Evolutionary conservation across 2,329 filamentous ascomycete genomes (phyloP).

Genomic region (Fusarium bulbicola): DNA sequence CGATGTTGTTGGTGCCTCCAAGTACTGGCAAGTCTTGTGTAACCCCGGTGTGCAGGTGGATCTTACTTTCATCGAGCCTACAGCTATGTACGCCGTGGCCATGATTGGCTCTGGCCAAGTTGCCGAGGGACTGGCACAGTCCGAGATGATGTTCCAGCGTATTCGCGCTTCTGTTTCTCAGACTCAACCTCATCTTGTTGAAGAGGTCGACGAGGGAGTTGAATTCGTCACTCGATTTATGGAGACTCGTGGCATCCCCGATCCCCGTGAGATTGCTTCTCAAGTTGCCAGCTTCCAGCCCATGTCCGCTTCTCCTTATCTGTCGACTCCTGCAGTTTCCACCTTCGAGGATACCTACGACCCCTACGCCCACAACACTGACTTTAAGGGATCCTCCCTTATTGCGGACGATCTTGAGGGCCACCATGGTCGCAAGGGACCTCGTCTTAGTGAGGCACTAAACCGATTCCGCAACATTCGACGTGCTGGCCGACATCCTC

Average conservation of each 20-base stretch:
- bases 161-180: constrained; percentile 71
- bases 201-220: constrained; percentile 88
- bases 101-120: constrained; percentile 87
- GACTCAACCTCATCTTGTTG: constrained; percentile 65
- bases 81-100: constrained; percentile 89
- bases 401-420: constrained; percentile 93
- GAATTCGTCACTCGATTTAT: constrained; percentile 73
- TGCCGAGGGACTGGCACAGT: constrained; percentile 80
- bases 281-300: constrained; percentile 57
- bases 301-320: constrained; percentile 56
- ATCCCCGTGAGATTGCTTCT: constrained; percentile 64
- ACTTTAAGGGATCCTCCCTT: constrained; percentile 90
- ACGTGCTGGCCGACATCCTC: constrained; percentile 86
- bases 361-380: constrained; percentile 88
- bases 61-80: constrained; percentile 80
- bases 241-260: constrained; percentile 62
- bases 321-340: constrained; percentile 65
- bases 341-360: constrained; percentile 86
- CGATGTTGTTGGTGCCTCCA: constrained; percentile 78
- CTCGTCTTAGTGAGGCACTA: constrained; percentile 82
- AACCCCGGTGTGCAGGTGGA: constrained; percentile 68
- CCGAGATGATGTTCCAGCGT: constrained; percentile 86
- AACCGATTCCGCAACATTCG: constrained; percentile 92
- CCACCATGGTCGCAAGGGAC: constrained; percentile 74
- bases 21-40: constrained; percentile 82